Percentiles rank a stretch among this genome's conserved stretches.
Evolutionary conservation across 257 asterid genomes (phyloP).

Genomic region (Mentha longifolia): DNA sequence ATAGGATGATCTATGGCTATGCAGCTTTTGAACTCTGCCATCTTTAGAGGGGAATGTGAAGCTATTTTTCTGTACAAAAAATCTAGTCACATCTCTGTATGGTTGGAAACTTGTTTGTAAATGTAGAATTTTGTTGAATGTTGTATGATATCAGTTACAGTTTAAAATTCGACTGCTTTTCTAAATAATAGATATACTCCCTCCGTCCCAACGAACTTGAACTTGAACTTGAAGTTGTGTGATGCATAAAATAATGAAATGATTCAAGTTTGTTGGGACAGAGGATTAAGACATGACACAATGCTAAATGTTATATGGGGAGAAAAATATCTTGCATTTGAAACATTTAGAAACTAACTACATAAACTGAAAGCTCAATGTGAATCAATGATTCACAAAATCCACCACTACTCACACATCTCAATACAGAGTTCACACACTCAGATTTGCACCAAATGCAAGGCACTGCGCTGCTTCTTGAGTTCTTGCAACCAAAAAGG

Average conservation of each 20-base stretch:
- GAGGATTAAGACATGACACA: too few species aligned
- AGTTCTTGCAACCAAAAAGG: background rate
- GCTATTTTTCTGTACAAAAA: slow-evolving; percentile 26
- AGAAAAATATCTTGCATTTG: slow-evolving; percentile 17
- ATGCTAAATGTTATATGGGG: background rate
- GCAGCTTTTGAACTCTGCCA: background rate
- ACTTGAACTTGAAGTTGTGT: too few species aligned
- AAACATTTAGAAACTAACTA: slow-evolving; percentile 1
- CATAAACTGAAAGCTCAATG: slow-evolving; percentile 22
- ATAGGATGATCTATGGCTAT: background rate
- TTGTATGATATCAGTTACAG: background rate
- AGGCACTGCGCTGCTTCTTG: background rate
- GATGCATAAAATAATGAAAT: too few species aligned
- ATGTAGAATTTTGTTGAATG: slow-evolving; percentile 27
- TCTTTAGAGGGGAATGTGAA: slow-evolving; percentile 7
- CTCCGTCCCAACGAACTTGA: too few species aligned
- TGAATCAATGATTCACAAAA: slow-evolving; percentile 44
- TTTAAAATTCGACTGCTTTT: background rate
- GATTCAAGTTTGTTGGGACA: too few species aligned
- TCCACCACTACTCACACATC: slow-evolving; percentile 9
- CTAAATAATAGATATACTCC: too few species aligned
- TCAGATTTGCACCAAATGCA: slow-evolving; percentile 26
- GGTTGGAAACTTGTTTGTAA: background rate
- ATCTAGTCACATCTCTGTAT: background rate
- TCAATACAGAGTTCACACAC: background rate